These are phyloP conservation scores for Tulasnella sp. DNA, from an alignment of 768 basidiomycete genomes.

Conservation along the genomic window DNA sequence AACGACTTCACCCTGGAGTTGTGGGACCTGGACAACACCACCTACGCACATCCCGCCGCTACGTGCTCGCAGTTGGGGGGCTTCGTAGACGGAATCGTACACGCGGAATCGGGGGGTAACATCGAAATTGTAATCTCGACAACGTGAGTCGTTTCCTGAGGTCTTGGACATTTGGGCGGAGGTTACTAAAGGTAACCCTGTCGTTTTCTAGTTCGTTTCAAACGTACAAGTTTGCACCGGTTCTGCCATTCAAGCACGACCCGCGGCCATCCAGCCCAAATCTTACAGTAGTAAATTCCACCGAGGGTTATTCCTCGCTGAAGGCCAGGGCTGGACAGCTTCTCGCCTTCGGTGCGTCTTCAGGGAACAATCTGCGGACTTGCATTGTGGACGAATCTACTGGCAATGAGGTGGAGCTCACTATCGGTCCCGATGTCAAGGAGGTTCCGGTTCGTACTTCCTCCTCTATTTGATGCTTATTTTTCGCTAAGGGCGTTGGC, in stretches of 20 bases:
- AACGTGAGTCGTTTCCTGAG: not conserved
- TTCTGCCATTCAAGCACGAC: not conserved
- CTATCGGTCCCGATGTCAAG: not conserved
- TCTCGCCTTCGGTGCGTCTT: not conserved
- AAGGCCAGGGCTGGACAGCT: not conserved
- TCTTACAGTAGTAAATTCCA: not conserved
- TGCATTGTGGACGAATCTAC: not conserved
- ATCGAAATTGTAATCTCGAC: not conserved
- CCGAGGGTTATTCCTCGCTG: not conserved
- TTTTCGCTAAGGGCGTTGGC: not conserved
- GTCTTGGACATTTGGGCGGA: not conserved
- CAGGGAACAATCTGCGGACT: not conserved
- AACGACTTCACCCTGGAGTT: not conserved
- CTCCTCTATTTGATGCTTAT: not conserved
- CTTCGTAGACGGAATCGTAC: not conserved
- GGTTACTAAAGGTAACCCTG: not conserved
- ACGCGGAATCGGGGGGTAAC: not conserved
- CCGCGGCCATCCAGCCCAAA: not conserved
- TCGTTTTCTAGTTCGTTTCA: not conserved
- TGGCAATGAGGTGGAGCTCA: not conserved
- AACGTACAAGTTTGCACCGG: not conserved
- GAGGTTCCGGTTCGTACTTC: not conserved
- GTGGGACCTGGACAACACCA: not conserved
- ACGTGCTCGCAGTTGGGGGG: not conserved
- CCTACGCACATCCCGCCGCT: not conserved